These are phyloP conservation scores for Cucurbita ficifolia DNA, from an alignment of 306 rosid genomes.

Conservation along the genomic window DNA sequence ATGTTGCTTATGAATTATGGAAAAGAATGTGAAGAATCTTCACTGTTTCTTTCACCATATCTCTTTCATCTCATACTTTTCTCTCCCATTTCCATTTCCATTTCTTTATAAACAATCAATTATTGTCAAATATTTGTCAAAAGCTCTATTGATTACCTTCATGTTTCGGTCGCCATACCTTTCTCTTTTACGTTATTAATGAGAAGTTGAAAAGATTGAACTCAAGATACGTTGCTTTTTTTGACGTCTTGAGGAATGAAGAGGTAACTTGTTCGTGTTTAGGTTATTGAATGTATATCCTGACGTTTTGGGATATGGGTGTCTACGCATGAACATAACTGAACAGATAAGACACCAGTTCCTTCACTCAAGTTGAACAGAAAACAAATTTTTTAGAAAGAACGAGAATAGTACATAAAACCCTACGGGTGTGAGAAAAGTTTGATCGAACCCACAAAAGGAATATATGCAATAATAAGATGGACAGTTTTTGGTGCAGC, in stretches of 20 bases:
- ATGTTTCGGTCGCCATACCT: not conserved
- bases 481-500: not conserved
- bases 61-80: not conserved
- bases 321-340: too few relatives aligned
- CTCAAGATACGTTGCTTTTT: not conserved
- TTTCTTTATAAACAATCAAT: not conserved
- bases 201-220: not conserved
- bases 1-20: not conserved
- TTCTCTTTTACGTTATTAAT: not conserved
- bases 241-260: not conserved
- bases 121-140: not conserved
- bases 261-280: not conserved
- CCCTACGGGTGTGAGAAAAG: not conserved
- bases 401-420: not conserved
- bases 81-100: not conserved
- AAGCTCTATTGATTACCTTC: not conserved
- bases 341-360: too few relatives aligned
- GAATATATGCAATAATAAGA: not conserved
- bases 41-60: conserved; percentile 4
- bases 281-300: not conserved
- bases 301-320: too few relatives aligned
- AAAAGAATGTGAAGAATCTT: conserved; percentile 5
- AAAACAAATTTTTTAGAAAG: too few relatives aligned
- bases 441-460: not conserved
- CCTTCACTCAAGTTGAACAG: too few relatives aligned